Evolutionary conservation across 148 eudicot genomes (phyloP).

Genomic region (Bassia scoparia): DNA sequence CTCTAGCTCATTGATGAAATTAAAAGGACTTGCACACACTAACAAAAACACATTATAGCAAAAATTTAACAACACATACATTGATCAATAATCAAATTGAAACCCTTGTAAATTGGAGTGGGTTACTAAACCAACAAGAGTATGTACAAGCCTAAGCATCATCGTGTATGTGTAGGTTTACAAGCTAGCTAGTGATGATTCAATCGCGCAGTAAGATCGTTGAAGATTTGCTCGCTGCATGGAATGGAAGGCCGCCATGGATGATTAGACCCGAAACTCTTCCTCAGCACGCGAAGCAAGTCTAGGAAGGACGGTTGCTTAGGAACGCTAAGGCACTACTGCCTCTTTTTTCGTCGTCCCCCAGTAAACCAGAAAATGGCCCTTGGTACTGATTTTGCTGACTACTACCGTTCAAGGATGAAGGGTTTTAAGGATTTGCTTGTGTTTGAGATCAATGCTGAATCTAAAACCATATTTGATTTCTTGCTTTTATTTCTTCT

Average conservation of each 20-base stretch:
- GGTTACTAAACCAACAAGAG: no score
- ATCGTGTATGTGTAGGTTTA: no score
- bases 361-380: slow-evolving; percentile 49
- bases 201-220: slow-evolving; percentile 15
- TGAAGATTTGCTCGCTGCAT: slow-evolving; percentile 36
- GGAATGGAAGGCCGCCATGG: slow-evolving; percentile 54
- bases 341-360: slow-evolving; percentile 33
- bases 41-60: no score
- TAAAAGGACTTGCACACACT: no score
- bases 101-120: no score
- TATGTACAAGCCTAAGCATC: no score
- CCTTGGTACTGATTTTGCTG: slow-evolving; percentile 39
- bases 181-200: not conserved
- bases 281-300: slow-evolving; percentile 38
- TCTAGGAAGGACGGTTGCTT: slow-evolving; percentile 44
- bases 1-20: no score
- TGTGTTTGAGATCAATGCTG: slow-evolving; percentile 30
- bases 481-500: not conserved
- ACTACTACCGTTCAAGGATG: slow-evolving; percentile 23
- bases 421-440: slow-evolving; percentile 31
- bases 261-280: slow-evolving; percentile 48
- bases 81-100: no score
- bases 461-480: slow-evolving; percentile 34
- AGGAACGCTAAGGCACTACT: slow-evolving; percentile 49
- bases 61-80: no score